Evolutionary conservation across 2,329 filamentous ascomycete genomes (phyloP), one percentile per base, ranked within the genome.

Genomic region (Rasamsonia emersonii): DNA sequence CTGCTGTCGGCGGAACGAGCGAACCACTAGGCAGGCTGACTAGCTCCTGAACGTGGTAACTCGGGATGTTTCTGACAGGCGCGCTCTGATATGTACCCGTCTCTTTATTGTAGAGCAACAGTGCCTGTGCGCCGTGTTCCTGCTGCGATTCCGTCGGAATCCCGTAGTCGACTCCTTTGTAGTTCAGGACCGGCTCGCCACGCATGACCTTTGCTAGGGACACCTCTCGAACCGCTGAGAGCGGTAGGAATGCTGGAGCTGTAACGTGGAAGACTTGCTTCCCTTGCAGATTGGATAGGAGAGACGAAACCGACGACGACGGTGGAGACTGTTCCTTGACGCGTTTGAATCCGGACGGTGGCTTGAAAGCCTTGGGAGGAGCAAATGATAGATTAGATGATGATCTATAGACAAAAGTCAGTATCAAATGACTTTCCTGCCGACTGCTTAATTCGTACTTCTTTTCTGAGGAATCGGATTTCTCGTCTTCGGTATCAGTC

Each of bases 201-300:
- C 56, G 53, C 36, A 58, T 35, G 15, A 61, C 54, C 28, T 56
- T 58, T 25, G 58, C 50, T 25, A 65, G 46, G 9, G 64, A 56
- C 25, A 68, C 50, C 34, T 65, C 56, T 39, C 65, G 60, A 32
- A 70, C 50, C 28, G 60, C 56, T 5, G 57, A 57, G 19, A 69
- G 40, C 11, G 64, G 59, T 11, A 69, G 51, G 28, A 50, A 59
- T 3, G 58, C 49, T 2, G 66, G 66, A 1, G 62, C 63, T 11
- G 61, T 62, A 35, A 70, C 64, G 39, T 69, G 63, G 51, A 64
- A 64, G 29, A 70, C 43, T 45, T 68, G 59, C 43, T 68, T 69
- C 31, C 58, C 59, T 30, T 45, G 45, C 30, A 65, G 49, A 30
- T 62, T 48, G 21, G 59, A 56, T 24, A 62, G 50, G 15, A 55